phyloP scores from a whole-genome alignment of 805 yeast species.

The Kodamaea lidongshanica region DNA sequence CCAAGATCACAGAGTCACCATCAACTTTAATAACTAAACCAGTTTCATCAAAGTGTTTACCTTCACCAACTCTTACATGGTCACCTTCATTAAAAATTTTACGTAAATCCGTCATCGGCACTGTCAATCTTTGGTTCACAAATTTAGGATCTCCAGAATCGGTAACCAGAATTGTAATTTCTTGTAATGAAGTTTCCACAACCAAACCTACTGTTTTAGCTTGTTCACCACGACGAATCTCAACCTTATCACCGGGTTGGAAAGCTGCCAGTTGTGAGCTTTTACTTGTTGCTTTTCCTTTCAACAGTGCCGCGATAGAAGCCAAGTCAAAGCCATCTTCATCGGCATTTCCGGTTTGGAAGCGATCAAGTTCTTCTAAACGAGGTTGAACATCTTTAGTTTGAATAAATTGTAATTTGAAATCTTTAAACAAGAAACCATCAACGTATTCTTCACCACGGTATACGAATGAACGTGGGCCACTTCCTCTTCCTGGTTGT shows the following conservation, averaged over 20 bases:
- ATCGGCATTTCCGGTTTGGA: conserved; percentile 67
- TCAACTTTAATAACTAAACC: conserved; percentile 84
- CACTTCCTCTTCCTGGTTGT: conserved; percentile 52
- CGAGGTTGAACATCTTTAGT: conserved; percentile 80
- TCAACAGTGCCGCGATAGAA: conserved; percentile 79
- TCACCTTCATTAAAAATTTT: conserved; percentile 88
- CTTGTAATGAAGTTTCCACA: conserved; percentile 51
- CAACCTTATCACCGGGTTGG: conserved; percentile 93
- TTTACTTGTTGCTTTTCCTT: conserved; percentile 37
- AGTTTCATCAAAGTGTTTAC: conserved; percentile 88
- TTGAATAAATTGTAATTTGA: conserved; percentile 73
- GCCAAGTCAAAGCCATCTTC: conserved; percentile 82
- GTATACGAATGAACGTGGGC: conserved; percentile 59
- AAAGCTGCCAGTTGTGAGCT: conserved; percentile 45
- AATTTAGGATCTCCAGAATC: conserved; percentile 52
- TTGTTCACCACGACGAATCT: conserved; percentile 89
- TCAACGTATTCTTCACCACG: conserved; percentile 84
- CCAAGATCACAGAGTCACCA: conserved; percentile 81
- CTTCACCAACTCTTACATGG: conserved; percentile 87
- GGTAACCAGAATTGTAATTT: conserved; percentile 46
- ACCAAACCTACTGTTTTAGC: conserved; percentile 82
- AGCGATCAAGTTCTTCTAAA: conserved; percentile 80
- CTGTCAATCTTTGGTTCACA: conserved; percentile 60
- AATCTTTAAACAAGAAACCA: conserved; percentile 83
- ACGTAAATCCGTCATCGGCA: conserved; percentile 75